Evolutionary conservation across 129 eudicot genomes (phyloP).

Genomic region (Tagetes erecta): DNA sequence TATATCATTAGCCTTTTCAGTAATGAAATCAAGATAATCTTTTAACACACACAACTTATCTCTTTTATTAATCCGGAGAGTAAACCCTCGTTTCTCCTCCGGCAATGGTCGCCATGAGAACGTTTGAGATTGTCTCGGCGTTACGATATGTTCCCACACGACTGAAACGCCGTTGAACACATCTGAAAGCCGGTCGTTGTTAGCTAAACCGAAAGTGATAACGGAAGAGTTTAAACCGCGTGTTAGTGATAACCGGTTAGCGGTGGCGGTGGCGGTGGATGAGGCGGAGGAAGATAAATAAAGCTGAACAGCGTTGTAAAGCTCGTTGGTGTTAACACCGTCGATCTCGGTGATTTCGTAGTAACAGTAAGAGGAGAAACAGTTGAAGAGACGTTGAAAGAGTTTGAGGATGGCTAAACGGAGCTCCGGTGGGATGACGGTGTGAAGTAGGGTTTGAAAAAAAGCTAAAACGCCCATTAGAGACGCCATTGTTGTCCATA

Average conservation of each 20-base stretch:
- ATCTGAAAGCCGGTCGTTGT: constrained; percentile 77
- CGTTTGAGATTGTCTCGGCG: constrained; percentile 66
- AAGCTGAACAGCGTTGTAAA: constrained; percentile 93
- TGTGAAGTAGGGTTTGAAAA: constrained; percentile 70
- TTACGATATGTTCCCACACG: constrained; percentile 86
- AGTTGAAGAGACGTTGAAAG: constrained; percentile 64
- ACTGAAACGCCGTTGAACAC: constrained; percentile 51
- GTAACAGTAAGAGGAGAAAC: constrained; percentile 78
- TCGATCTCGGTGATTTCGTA: constrained; percentile 97
- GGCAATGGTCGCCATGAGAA: constrained; percentile 96
- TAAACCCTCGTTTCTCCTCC: constrained; percentile 86
- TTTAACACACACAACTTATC: constrained; percentile 46
- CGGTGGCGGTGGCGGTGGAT: constrained; percentile 53
- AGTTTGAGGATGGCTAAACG: constrained; percentile 63
- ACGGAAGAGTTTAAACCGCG: constrained; percentile 80
- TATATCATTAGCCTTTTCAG: constrained; percentile 62
- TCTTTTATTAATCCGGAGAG: constrained; percentile 59
- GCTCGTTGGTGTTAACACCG: constrained; percentile 97
- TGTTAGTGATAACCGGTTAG: constrained; percentile 64
- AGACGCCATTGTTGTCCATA: constrained; percentile 93
- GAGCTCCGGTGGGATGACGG: constrained; percentile 83
- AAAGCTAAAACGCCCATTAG: constrained; percentile 94
- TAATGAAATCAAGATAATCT: constrained; percentile 68
- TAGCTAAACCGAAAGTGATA: constrained; percentile 73
- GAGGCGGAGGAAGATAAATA: constrained; percentile 73